Base-by-base conservation (phyloP, 805 yeast genomes). In the Lipomyces sp. region DNA sequence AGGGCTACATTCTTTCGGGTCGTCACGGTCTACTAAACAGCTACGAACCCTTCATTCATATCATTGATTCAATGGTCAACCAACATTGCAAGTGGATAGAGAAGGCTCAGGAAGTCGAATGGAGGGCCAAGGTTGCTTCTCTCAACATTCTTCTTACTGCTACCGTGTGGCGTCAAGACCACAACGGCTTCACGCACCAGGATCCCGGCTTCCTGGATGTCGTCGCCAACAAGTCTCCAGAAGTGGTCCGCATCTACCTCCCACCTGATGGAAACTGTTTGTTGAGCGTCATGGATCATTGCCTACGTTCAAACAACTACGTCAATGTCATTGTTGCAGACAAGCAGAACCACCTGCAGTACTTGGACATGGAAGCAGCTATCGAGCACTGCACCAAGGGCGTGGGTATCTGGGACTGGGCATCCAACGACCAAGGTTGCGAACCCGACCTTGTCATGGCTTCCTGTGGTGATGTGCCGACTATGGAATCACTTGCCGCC, bases 161-260 rank as follows among this genome's bases (percentile, higher is more conserved):
- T 55, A 55, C 59, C 15, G 59, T 55, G 42, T 55, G 59, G 59
- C 59, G 59, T 35, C 59, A 55, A 24, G 59, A 55, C 59, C 59
- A 55, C 48, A 55, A 55, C 48, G 59, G 59, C 18, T 55, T 55
- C 48, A 55, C 59, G 18, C 59, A 55, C 34, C 59, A 55, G 18
- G 59, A 55, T 32, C 59, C 59, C 34, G 59, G 59, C 48, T 55
- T 55, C 59, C 48, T 55, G 15, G 59, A 55, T 55, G 59, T 55
- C 29, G 59, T 55, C 48, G 59, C 59, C 53, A 55, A 55, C n/a
- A 55, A 55, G 59, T 35, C 48, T 3, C 59, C 59, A 30, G 59
- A 55, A 39, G 59, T 55, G 29, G 59, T 55, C 18, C 59, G 59
- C 8, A 55, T 55, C 59, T 55, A 55, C 48, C 59, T 55, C 59